A percentile compares a stretch with the other conserved stretches of the same genome.
These are phyloP conservation scores for Singerocomus rubriflavus DNA, from an alignment of 1,284 basidiomycete species.

Conservation along the genomic window DNA sequence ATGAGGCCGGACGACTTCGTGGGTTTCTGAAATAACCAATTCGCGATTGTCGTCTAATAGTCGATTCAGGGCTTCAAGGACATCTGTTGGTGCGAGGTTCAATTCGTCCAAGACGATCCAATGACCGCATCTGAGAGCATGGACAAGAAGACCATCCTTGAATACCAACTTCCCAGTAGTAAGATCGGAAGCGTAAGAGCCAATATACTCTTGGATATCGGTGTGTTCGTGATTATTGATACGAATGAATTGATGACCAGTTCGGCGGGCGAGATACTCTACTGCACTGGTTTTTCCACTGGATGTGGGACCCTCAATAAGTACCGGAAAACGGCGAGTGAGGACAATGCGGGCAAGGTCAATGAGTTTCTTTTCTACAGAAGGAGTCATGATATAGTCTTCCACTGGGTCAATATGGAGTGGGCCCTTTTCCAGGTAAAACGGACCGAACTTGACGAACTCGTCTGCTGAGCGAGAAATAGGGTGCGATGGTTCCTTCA, in stretches of 20 bases:
- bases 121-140: conserved; percentile 87
- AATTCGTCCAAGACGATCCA: conserved; percentile 99
- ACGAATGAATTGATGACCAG: conserved; percentile 94
- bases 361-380: conserved; percentile 92
- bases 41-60: conserved; percentile 98
- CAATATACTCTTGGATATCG: conserved; percentile 98
- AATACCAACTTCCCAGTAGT: conserved; percentile 90
- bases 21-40: conserved; percentile 93
- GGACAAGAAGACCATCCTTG: conserved; percentile 92
- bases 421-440: conserved; percentile 84
- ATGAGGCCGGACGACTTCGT: conserved; percentile 92
- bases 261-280: conserved; percentile 91
- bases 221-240: conserved; percentile 99
- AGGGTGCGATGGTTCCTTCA: conserved; percentile 65
- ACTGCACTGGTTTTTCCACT: conserved; percentile 97
- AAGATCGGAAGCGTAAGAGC: conserved; percentile 94
- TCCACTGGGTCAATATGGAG: conserved; percentile 60
- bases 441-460: conserved; percentile 86
- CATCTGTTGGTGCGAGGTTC: conserved; percentile 97
- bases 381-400: conserved; percentile 93
- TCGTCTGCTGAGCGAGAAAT: conserved; percentile 46
- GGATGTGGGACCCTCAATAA: conserved; percentile 98
- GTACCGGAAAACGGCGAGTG: conserved; percentile 88
- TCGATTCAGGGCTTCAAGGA: conserved; percentile 95
- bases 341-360: conserved; percentile 91